These are phyloP conservation scores for Xylariaceae sp. DNA, from an alignment of 2,329 filamentous ascomycete genomes.

Conservation along the genomic window DNA sequence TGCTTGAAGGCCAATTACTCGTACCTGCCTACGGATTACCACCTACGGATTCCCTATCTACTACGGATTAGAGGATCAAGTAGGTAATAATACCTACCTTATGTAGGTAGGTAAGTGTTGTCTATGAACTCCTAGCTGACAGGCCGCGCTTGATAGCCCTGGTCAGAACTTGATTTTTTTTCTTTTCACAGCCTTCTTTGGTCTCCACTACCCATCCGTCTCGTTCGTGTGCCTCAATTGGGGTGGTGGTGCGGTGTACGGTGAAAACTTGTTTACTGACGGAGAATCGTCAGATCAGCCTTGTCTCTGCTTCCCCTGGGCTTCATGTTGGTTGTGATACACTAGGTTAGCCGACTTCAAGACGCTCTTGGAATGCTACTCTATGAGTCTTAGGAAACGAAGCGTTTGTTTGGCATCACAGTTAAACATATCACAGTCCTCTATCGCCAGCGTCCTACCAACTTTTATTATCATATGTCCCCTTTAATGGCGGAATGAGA, in stretches of 20 bases:
- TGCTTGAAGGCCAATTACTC: slow-evolving; percentile 3
- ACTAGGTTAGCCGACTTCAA: slow-evolving; percentile 15
- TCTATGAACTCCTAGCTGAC: slow-evolving; percentile 19
- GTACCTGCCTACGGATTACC: too few species aligned
- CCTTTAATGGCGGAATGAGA: slow-evolving; percentile 24
- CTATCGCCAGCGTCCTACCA: slow-evolving; percentile 4
- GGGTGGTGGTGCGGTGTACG: not conserved
- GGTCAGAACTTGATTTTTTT: slow-evolving; percentile 5
- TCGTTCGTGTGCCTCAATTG: not conserved
- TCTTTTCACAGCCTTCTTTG: slow-evolving; percentile 20
- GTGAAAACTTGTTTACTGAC: slow-evolving; percentile 18
- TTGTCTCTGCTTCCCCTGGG: slow-evolving; percentile 21
- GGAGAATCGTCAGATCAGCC: slow-evolving; percentile 19
- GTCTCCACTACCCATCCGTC: slow-evolving; percentile 11
- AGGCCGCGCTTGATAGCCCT: slow-evolving; percentile 6
- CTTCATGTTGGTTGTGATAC: slow-evolving; percentile 8
- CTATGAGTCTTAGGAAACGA: slow-evolving; percentile 12
- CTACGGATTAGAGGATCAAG: slow-evolving; percentile 1
- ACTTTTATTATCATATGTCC: slow-evolving; percentile 7
- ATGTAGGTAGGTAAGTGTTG: not conserved
- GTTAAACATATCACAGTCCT: slow-evolving; percentile 14
- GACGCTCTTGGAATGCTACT: slow-evolving; percentile 18
- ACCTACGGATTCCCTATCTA: too few species aligned
- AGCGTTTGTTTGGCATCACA: slow-evolving; percentile 20
- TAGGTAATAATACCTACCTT: not conserved